Percentiles rank a stretch among this genome's conserved stretches.
These are phyloP conservation scores for Chaetoceros muelleri DNA, from an alignment of 108 stramenopile genomes.

Conservation along the genomic window DNA sequence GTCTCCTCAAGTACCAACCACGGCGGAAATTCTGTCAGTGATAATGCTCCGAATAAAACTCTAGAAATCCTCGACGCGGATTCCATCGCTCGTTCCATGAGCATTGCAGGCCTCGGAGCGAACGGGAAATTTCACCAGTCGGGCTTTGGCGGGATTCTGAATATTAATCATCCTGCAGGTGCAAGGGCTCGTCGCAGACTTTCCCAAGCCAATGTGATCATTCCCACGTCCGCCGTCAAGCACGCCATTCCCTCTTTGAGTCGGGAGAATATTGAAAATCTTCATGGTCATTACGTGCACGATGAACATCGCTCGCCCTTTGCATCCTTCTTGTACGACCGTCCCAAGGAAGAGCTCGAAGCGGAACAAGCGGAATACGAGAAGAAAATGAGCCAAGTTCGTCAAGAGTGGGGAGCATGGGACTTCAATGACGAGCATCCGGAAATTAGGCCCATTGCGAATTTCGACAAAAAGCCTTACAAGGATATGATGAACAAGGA, in stretches of 20 bases:
- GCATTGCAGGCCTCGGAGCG: not conserved
- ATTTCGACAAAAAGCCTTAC: not conserved
- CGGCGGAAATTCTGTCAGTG: too few species aligned
- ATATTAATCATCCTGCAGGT: constrained; percentile 20
- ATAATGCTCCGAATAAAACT: too few species aligned
- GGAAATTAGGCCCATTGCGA: not conserved
- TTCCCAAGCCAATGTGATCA: constrained; percentile 2
- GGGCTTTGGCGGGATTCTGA: constrained; percentile 15
- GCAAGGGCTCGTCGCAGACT: constrained; percentile 15
- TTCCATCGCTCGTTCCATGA: too few species aligned
- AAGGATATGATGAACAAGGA: constrained; percentile 1
- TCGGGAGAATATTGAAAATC: constrained; percentile 16
- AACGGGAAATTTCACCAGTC: constrained; percentile 1
- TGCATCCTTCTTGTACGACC: constrained; percentile 16
- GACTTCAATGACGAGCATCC: constrained; percentile 2
- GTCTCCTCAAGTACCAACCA: too few species aligned
- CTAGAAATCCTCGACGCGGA: too few species aligned
- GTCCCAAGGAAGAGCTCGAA: constrained; percentile 14
- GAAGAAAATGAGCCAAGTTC: constrained; percentile 17
- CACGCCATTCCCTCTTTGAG: constrained; percentile 7
- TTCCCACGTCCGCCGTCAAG: constrained; percentile 13
- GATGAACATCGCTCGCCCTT: constrained; percentile 21
- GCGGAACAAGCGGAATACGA: constrained; percentile 10
- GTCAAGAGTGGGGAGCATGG: constrained; percentile 17
- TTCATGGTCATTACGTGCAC: constrained; percentile 20